Evolutionary conservation across 768 basidiomycete species (phyloP).

Genomic region (Podaxis sp.): DNA sequence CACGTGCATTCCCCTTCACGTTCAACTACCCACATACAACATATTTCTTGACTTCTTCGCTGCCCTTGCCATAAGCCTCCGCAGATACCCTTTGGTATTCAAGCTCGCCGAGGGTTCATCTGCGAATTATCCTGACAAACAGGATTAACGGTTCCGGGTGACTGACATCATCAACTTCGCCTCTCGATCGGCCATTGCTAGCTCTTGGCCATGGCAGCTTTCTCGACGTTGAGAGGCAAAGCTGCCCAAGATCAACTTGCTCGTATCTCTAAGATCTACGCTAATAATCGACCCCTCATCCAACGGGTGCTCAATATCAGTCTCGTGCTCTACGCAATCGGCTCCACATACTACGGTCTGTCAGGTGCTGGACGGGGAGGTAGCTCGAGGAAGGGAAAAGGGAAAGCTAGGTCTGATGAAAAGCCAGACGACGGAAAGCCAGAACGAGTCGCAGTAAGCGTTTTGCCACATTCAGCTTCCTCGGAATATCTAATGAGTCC

Average conservation of each 20-base stretch:
- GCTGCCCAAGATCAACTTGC: constrained; percentile 38
- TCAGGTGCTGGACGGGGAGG: constrained; percentile 36
- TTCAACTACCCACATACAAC: background rate
- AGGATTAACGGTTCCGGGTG: background rate
- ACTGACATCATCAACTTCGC: background rate
- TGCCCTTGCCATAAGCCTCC: background rate
- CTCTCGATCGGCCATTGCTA: background rate
- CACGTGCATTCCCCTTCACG: background rate
- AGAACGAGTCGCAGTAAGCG: constrained; percentile 67
- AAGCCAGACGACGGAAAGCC: constrained; percentile 33
- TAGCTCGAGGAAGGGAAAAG: constrained; percentile 36
- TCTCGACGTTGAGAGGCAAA: constrained; percentile 34
- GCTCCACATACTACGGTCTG: constrained; percentile 60
- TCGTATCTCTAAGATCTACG: constrained; percentile 52
- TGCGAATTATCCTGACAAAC: background rate
- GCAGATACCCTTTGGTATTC: background rate
- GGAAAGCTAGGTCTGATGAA: constrained; percentile 25
- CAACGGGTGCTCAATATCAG: constrained; percentile 69
- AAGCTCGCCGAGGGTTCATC: background rate
- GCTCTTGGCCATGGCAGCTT: constrained; percentile 27
- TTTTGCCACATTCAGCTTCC: background rate
- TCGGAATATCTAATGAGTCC: background rate
- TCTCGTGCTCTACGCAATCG: constrained; percentile 72
- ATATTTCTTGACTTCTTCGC: background rate
- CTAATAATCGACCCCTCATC: constrained; percentile 63